Percentiles rank a stretch among this genome's conserved stretches.
Evolutionary conservation across 371 early-diverging fungal genomes (phyloP).

Genomic region (Coemansia sp.): DNA sequence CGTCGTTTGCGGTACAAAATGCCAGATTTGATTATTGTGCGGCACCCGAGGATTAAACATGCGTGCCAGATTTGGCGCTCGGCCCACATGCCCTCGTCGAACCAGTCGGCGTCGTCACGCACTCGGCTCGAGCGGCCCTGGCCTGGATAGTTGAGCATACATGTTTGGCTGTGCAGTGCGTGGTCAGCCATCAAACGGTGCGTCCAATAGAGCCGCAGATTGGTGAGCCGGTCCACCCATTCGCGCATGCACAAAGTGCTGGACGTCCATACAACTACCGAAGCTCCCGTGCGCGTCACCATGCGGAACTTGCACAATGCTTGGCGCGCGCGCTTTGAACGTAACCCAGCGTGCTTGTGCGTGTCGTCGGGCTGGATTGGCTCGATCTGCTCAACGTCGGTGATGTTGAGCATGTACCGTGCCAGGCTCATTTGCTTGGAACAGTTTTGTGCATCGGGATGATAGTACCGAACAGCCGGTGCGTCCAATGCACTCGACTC

Average conservation of each 20-base stretch:
- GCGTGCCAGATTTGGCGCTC: constrained; percentile 46
- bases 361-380: constrained; percentile 13
- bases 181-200: constrained; percentile 29
- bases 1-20: constrained; percentile 43
- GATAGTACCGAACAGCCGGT: constrained; percentile 24
- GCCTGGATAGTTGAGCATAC: constrained; percentile 33
- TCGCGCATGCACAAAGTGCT: constrained; percentile 29
- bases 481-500: neutral
- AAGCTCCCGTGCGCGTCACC: constrained; percentile 29
- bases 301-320: constrained; percentile 30
- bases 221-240: constrained; percentile 37
- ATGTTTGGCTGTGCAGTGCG: constrained; percentile 31
- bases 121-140: constrained; percentile 33
- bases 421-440: constrained; percentile 43
- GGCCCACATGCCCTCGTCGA: constrained; percentile 36
- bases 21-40: constrained; percentile 32
- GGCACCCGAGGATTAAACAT: constrained; percentile 42
- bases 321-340: constrained; percentile 15
- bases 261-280: constrained; percentile 35
- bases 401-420: constrained; percentile 36
- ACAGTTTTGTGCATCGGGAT: constrained; percentile 20
- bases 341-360: constrained; percentile 5
- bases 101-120: constrained; percentile 24
- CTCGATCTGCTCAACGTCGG: constrained; percentile 38
- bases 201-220: constrained; percentile 38